Evolutionary conservation across 495 filamentous ascomycete species (phyloP).

Genomic region (Hypoxylon rickii): DNA sequence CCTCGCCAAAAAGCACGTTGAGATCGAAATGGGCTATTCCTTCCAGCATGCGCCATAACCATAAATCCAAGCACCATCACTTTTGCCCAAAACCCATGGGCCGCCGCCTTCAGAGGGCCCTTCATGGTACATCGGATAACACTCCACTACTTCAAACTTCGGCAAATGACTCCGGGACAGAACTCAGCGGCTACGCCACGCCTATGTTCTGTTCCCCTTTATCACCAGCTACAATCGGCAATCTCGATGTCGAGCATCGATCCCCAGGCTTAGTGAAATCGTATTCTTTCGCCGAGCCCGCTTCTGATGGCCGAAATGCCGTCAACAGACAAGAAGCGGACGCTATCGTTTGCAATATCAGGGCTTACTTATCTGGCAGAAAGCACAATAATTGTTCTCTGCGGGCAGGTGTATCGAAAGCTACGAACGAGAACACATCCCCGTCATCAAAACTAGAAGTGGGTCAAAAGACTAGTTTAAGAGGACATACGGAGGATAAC

Average conservation of each 20-base stretch:
- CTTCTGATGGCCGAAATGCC: no score
- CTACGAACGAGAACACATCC: conserved; percentile 4
- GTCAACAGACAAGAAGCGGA: conserved; percentile 23
- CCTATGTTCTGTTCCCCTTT: conserved; percentile 4
- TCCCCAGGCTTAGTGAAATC: no score
- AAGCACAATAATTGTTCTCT: conserved; percentile 11
- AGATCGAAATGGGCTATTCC: conserved; percentile 16
- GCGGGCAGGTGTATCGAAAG: background rate
- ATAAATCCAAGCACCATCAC: conserved; percentile 23
- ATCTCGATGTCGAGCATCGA: conserved; percentile 3
- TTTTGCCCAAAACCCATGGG: conserved; percentile 21
- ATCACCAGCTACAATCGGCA: conserved; percentile 3
- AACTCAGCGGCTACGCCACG: background rate
- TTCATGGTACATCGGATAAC: conserved; percentile 17
- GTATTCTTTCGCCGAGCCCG: no score
- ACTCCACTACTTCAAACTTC: conserved; percentile 20
- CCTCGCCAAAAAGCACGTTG: background rate
- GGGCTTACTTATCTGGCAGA: conserved; percentile 27
- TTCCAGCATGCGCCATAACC: conserved; percentile 13
- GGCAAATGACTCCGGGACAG: background rate
- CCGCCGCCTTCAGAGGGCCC: conserved; percentile 15
- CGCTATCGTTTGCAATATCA: conserved; percentile 26
- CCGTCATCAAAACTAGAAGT: conserved; percentile 1
- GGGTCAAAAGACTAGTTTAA: background rate
- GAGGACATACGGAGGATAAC: background rate